Evolutionary conservation across 768 basidiomycete species (phyloP), one percentile per base, ranked within the genome.

Genomic region (Boletus rufocinnamomeus): DNA sequence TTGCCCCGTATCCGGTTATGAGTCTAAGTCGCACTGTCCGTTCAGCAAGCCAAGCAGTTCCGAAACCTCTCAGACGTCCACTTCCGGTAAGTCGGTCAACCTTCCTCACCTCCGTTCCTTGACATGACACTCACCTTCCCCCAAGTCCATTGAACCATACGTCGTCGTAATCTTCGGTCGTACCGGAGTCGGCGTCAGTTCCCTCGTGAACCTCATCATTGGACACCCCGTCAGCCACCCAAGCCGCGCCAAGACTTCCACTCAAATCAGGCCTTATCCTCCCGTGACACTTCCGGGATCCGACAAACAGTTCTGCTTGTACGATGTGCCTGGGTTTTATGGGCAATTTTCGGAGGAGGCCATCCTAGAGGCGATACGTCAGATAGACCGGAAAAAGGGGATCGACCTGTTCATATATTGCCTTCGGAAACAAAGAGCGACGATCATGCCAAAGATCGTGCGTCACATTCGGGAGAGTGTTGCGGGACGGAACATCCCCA

Each of bases 111-210:
- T 30, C 40, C 17, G 0, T 43, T 27, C 19, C 10, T 14, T 32
- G 13, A 44, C 19, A 2, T n/a, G 4, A 11, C 40, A 8, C 28
- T 48, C 44, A 51, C 32, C 4, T 35, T 21, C 21, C 14, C 16
- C 28, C 9, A 46, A 60, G 60, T n/a, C n/a, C 17, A 30, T 21
- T 2, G 47, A 50, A 30, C 64, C 66, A 10, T 59, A 64, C 43
- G 63, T 71, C 23, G 63, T 71, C 50, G 67, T 71, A 1, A 54
- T 73, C 47, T 73, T 71, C 17, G 70, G 71, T 19, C 65, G 51
- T 23, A 69, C 71, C 0, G 70, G 70, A 1, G 71, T 63, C 8
- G 70, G 70, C 21, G 41, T 71, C 49, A 72, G 71, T 16, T 72
- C 70, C 17, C 63, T 73, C 56, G 43, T 64, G 6, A 71, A 72